phyloP scores from a whole-genome alignment of 148 eudicot species.

The Rhododendron mucronatum region DNA sequence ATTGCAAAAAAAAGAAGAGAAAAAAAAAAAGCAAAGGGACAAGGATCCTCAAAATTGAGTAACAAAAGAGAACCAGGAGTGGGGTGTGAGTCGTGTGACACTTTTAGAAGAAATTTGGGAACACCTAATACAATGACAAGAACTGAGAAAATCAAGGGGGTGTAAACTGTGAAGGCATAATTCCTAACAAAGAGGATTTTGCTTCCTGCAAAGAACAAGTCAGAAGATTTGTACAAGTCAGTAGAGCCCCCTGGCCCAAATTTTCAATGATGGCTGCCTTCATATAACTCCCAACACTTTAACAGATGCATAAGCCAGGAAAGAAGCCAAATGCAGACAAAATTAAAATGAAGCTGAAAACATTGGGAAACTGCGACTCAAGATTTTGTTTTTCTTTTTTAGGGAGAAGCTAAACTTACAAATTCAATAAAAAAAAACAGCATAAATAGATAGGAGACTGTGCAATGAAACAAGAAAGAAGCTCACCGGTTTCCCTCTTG shows the following conservation, averaged over 20 bases:
- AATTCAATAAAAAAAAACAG: not conserved
- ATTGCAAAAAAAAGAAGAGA: not conserved
- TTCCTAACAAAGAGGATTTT: not conserved
- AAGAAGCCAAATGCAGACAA: not conserved
- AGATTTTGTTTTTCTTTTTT: not conserved
- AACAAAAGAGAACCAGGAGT: not conserved
- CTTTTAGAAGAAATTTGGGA: not conserved
- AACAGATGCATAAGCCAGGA: not conserved
- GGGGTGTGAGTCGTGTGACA: not conserved
- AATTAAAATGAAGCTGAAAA: not conserved
- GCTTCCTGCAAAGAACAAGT: not conserved
- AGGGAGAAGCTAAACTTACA: not conserved
- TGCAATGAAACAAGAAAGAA: constrained; percentile 6
- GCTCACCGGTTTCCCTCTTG: constrained; percentile 18
- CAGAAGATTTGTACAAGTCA: not conserved
- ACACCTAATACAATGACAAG: not conserved
- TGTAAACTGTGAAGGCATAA: not conserved
- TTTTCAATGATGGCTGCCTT: not conserved
- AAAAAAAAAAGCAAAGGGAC: not conserved
- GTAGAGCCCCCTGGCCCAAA: not conserved
- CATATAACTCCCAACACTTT: not conserved
- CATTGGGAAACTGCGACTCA: not conserved
- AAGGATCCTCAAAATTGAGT: not conserved
- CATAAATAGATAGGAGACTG: not conserved
- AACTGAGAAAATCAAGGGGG: not conserved